phyloP scores from a whole-genome alignment of 495 filamentous ascomycete genomes.

The Clohesyomyces aquaticus region DNA sequence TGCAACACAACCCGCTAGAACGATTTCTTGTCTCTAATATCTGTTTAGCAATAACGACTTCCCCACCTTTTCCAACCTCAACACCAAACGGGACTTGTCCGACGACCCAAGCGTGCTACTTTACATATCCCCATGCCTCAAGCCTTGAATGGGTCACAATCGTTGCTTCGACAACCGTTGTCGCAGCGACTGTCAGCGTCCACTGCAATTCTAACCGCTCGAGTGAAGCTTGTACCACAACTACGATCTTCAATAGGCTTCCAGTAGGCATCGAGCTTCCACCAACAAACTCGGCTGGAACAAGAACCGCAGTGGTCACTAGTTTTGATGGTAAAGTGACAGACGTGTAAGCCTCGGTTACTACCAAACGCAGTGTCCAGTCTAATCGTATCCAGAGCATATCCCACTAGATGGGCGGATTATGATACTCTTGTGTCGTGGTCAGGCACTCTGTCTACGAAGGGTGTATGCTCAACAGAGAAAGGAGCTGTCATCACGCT shows the following conservation, averaged over 20 bases:
- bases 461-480: not conserved
- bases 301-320: not conserved
- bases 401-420: not conserved
- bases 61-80: not conserved
- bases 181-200: not conserved
- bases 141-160: not conserved
- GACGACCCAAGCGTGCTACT: not conserved
- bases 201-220: not conserved
- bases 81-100: too few relatives aligned
- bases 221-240: not conserved
- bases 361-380: not conserved
- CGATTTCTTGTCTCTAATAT: not conserved
- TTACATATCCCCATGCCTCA: not conserved
- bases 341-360: not conserved
- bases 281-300: not conserved
- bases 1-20: not conserved
- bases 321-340: not conserved
- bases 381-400: not conserved
- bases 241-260: not conserved
- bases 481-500: not conserved
- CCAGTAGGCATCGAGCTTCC: not conserved
- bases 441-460: not conserved
- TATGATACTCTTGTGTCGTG: not conserved
- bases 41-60: not conserved
- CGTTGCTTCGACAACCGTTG: not conserved